A percentile compares a stretch with the other conserved stretches of the same genome.
Conservation (phyloP, 2,329 filamentous ascomycete species). For the Paracoccidioides lutzii region DNA sequence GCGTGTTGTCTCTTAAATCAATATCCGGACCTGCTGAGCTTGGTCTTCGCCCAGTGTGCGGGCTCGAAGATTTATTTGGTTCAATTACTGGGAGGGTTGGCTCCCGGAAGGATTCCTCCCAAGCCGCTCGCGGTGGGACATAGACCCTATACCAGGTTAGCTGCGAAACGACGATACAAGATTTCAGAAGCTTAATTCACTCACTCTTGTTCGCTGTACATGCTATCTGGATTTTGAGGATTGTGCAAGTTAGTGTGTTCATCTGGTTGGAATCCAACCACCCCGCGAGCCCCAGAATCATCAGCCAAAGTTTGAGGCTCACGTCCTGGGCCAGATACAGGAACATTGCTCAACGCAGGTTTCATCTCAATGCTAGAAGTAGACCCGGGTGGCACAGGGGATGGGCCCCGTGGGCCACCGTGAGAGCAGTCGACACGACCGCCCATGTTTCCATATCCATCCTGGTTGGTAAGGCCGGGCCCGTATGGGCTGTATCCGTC, state of each 20-base stretch:
- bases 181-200: conserved; percentile 20
- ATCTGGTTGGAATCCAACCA: conserved; percentile 57
- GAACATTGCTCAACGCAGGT: conserved; percentile 43
- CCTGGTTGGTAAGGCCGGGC: conserved; percentile 7
- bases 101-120: conserved; percentile 14
- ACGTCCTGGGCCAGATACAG: conserved; percentile 5
- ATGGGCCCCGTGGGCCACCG: conserved; percentile 18
- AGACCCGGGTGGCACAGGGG: conserved; percentile 23
- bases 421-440: conserved; percentile 16
- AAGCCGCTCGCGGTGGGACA: conserved; percentile 35
- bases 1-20: conserved; percentile 9
- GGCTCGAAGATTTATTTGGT: conserved; percentile 8
- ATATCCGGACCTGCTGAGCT: conserved; percentile 12
- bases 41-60: not conserved
- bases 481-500: conserved; percentile 25
- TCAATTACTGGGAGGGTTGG: conserved; percentile 2
- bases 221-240: conserved; percentile 51
- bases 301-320: conserved; percentile 36
- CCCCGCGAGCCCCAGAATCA: conserved; percentile 59
- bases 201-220: conserved; percentile 63
- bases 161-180: not conserved
- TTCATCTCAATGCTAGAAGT: conserved; percentile 65
- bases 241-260: conserved; percentile 32
- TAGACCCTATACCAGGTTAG: conserved; percentile 17
- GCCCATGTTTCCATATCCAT: conserved; percentile 25